These are phyloP conservation scores for grape (Vitis vinifera) DNA, from an alignment of 164 flowering plant species.

Conservation along the genomic window ASM3070453v1 NC_081818.1:22309501-22310000, in stretches of 20 bases:
- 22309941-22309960: too few species aligned
- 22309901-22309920: too few species aligned
- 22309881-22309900: too few species aligned
- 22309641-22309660: background rate
- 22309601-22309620: background rate
- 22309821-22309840: background rate
- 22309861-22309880: background rate
- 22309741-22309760: background rate
- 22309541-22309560: constrained; percentile 34
- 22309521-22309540: constrained; percentile 37
- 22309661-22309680: background rate
- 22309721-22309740: background rate
- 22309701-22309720: background rate
- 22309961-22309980: too few species aligned
- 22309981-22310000: too few species aligned
- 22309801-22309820: background rate
- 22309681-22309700: background rate
- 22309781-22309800: background rate
- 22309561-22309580: background rate
- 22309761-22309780: background rate
- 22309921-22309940: too few species aligned
- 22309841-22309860: background rate
- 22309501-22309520: constrained; percentile 27
- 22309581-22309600: background rate
- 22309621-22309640: background rate